phyloP scores from a whole-genome alignment of 257 asterid genomes.

The Forsythia viridissima region DNA sequence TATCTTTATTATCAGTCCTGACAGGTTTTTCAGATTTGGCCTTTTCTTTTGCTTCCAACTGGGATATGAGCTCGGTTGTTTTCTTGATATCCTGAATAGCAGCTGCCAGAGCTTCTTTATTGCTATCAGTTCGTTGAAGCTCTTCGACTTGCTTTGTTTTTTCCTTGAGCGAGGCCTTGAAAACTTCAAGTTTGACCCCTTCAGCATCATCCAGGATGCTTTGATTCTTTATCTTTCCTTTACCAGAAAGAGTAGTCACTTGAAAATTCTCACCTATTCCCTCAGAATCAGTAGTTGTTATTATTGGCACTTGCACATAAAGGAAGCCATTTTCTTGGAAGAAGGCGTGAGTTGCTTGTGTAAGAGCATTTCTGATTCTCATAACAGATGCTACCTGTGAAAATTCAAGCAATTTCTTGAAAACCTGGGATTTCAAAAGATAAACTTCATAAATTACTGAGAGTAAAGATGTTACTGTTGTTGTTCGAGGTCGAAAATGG shows the following conservation, averaged over 20 bases:
- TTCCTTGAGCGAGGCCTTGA: conserved; percentile 60
- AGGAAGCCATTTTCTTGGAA: conserved; percentile 65
- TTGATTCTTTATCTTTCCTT: conserved; percentile 28
- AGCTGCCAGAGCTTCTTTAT: conserved; percentile 72
- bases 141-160: conserved; percentile 66
- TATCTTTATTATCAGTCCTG: conserved; percentile 15
- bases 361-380: conserved; percentile 61
- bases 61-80: conserved; percentile 54
- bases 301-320: conserved; percentile 79
- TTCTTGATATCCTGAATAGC: conserved; percentile 72
- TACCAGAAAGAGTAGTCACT: conserved; percentile 54
- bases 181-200: conserved; percentile 42
- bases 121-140: conserved; percentile 68
- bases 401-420: neutral
- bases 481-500: conserved; percentile 84
- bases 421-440: neutral
- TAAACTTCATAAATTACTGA: neutral
- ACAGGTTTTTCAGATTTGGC: conserved; percentile 24
- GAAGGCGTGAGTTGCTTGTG: conserved; percentile 56
- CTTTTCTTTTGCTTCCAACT: conserved; percentile 57
- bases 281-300: conserved; percentile 62
- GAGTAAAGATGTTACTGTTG: conserved; percentile 50
- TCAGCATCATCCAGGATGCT: conserved; percentile 20
- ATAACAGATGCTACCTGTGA: conserved; percentile 82
- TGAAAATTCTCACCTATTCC: conserved; percentile 54